Evolutionary conservation across 352 stramenopile species (phyloP).

Genomic region (Globisporangium nagaii): DNA sequence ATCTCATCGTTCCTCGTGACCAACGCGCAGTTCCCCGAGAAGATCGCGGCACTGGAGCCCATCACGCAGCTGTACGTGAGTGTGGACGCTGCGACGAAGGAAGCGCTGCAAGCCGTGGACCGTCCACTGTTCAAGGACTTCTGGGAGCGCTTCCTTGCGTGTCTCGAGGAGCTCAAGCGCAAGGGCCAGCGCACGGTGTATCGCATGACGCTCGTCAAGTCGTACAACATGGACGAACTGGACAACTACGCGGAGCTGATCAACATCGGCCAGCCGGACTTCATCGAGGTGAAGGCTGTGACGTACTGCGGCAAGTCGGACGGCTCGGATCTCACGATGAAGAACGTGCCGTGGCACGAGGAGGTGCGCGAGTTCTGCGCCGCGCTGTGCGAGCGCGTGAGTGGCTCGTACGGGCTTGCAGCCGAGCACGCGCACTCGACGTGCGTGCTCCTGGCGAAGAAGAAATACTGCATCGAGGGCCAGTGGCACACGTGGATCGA

Average conservation of each 20-base stretch:
- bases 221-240: constrained; percentile 96
- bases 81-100: constrained; percentile 95
- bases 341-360: constrained; percentile 97
- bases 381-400: constrained; percentile 67
- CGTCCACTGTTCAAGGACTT: constrained; percentile 96
- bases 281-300: constrained; percentile 97
- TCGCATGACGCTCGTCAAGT: constrained; percentile 97
- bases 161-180: constrained; percentile 87
- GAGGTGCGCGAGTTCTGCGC: constrained; percentile 93
- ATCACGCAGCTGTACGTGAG: constrained; percentile 99
- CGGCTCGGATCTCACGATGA: constrained; percentile 97
- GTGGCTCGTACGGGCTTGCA: constrained; percentile 90
- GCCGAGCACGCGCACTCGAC: constrained; percentile 96
- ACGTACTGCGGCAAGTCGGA: constrained; percentile 99
- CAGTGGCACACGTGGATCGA: constrained; percentile 99
- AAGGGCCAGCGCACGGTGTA: constrained; percentile 97
- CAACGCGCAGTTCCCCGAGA: constrained; percentile 98
- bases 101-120: constrained; percentile 94
- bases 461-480: constrained; percentile 83
- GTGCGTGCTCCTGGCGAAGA: constrained; percentile 93
- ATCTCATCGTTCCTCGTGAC: constrained; percentile 99
- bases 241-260: constrained; percentile 95
- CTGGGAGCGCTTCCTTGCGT: constrained; percentile 94
- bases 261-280: constrained; percentile 84
- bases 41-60: constrained; percentile 92